phyloP scores from a whole-genome alignment of 2,329 filamentous ascomycete genomes.

The Trichoderma sp. region DNA sequence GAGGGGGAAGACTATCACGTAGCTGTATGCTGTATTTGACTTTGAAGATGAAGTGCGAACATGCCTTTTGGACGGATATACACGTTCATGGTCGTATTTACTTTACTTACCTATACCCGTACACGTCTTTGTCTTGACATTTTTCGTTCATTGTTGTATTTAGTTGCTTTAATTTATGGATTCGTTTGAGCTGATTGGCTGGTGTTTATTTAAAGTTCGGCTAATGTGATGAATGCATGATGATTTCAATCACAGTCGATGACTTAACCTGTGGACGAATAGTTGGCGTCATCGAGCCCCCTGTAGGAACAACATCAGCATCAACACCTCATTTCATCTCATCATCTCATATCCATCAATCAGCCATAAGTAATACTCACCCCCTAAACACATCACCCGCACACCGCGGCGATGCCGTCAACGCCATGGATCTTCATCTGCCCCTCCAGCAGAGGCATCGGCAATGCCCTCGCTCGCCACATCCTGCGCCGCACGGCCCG shows the following conservation, averaged over 20 bases:
- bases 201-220: background rate
- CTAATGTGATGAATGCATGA: background rate
- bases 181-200: background rate
- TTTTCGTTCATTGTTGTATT: background rate
- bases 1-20: background rate
- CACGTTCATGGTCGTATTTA: background rate
- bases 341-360: background rate
- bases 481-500: slow-evolving; percentile 43
- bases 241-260: background rate
- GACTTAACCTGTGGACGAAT: background rate
- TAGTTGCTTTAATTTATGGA: background rate
- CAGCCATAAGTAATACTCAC: background rate
- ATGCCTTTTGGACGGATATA: slow-evolving; percentile 6
- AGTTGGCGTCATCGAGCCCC: slow-evolving; percentile 5
- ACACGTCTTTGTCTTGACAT: background rate
- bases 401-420: slow-evolving; percentile 35
- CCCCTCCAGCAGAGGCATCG: slow-evolving; percentile 48
- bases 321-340: no score
- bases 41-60: slow-evolving; percentile 3
- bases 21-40: slow-evolving; percentile 7
- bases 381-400: background rate
- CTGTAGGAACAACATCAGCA: background rate
- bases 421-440: slow-evolving; percentile 50
- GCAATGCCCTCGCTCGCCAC: slow-evolving; percentile 47
- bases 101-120: slow-evolving; percentile 11